phyloP scores from a whole-genome alignment of 495 filamentous ascomycete genomes.

The Elasticomyces elasticus region DNA sequence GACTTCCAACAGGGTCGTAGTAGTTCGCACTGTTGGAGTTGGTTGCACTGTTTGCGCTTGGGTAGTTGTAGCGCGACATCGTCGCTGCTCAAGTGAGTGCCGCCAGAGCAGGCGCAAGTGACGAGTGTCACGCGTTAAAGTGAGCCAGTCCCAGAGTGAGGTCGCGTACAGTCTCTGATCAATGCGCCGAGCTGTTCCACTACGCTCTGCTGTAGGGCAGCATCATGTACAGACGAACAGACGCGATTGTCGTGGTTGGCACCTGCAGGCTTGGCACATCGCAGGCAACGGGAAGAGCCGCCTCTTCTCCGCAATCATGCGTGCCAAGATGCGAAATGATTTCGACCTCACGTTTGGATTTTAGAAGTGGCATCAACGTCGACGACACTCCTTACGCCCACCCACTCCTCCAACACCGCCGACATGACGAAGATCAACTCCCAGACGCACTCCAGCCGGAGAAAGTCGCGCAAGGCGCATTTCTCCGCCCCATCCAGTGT shows the following conservation, averaged over 20 bases:
- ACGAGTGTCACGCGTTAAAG: neutral
- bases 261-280: no score
- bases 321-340: no score
- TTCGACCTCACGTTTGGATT: neutral
- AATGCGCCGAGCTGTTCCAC: no score
- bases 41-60: neutral
- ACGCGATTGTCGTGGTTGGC: no score
- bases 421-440: slow-evolving; percentile 50
- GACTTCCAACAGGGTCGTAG: slow-evolving; percentile 19
- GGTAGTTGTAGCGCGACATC: slow-evolving; percentile 15
- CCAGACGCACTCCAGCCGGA: slow-evolving; percentile 67
- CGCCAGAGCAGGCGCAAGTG: neutral
- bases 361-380: neutral
- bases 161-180: no score
- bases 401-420: slow-evolving; percentile 13
- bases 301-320: no score
- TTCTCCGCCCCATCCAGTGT: slow-evolving; percentile 84
- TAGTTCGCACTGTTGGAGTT: slow-evolving; percentile 5
- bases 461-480: slow-evolving; percentile 97
- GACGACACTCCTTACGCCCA: slow-evolving; percentile 10
- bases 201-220: no score
- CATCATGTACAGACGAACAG: no score
- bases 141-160: no score
- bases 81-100: neutral
- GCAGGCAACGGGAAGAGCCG: no score